A percentile compares a stretch with the other conserved stretches of the same genome.
These are phyloP conservation scores for Herpetomonas samuelpessoai DNA, from an alignment of 208 protist species.

Conservation along the genomic window DNA sequence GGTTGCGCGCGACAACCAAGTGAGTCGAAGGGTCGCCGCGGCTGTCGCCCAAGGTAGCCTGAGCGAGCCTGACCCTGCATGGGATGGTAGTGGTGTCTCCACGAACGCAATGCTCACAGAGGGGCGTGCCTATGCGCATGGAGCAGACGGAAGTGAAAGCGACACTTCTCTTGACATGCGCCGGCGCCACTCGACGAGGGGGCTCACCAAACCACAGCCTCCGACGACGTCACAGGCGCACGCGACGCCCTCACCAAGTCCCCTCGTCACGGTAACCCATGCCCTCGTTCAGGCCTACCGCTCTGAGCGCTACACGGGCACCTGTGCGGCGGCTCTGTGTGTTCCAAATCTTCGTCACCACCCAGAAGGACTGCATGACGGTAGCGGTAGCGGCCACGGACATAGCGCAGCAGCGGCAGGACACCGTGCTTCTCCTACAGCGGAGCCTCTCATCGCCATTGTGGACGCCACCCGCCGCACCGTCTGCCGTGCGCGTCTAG, in stretches of 20 bases:
- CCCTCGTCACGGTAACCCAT: conserved; percentile 40
- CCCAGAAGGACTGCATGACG: background rate
- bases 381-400: background rate
- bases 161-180: too few species aligned
- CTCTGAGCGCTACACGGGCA: conserved; percentile 30
- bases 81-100: too few species aligned
- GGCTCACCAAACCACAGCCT: too few species aligned
- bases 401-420: background rate
- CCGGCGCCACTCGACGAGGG: too few species aligned
- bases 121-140: too few species aligned
- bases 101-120: too few species aligned
- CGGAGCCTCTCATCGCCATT: conserved; percentile 22
- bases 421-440: background rate
- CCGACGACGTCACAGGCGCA: too few species aligned
- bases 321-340: conserved; percentile 50
- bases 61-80: too few species aligned
- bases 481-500: conserved; percentile 15
- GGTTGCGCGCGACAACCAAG: too few species aligned
- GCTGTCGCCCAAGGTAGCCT: too few species aligned
- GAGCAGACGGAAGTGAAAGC: too few species aligned
- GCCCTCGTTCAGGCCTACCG: conserved; percentile 49
- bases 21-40: too few species aligned
- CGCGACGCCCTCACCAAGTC: background rate
- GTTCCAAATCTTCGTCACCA: conserved; percentile 27
- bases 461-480: conserved; percentile 18